Evolutionary conservation across 805 yeast species (phyloP).

Genomic region (Candida maesae): DNA sequence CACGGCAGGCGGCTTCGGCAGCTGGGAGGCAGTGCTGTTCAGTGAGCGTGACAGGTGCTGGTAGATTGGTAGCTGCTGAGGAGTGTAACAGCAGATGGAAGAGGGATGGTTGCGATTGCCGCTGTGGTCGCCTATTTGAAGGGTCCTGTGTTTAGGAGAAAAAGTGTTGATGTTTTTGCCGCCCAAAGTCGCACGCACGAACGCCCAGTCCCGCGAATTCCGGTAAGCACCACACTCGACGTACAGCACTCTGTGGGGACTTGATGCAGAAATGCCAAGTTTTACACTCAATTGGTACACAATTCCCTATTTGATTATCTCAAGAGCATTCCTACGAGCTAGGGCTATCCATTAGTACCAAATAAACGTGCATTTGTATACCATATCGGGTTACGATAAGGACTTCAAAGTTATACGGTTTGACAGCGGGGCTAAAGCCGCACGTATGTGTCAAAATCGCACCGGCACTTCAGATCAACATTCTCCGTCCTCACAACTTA

Average conservation of each 20-base stretch:
- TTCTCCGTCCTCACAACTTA: slow-evolving; percentile 16
- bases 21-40: no score
- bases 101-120: no score
- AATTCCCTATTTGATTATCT: no score
- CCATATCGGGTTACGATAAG: slow-evolving; percentile 1
- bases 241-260: neutral
- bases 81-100: no score
- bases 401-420: neutral
- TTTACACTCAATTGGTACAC: neutral
- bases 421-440: neutral
- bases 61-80: no score
- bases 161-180: slow-evolving; percentile 5
- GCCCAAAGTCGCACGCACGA: neutral
- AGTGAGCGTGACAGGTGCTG: no score
- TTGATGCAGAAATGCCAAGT: neutral
- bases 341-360: no score
- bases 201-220: slow-evolving; percentile 2
- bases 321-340: no score
- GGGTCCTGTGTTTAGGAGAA: neutral
- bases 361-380: no score
- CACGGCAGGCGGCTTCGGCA: no score
- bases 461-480: neutral
- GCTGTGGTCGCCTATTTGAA: neutral
- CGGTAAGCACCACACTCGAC: slow-evolving; percentile 1
- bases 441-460: neutral